Base-by-base conservation (phyloP, 2,329 filamentous ascomycete species). In the Trichoderma endophyticum region DNA sequence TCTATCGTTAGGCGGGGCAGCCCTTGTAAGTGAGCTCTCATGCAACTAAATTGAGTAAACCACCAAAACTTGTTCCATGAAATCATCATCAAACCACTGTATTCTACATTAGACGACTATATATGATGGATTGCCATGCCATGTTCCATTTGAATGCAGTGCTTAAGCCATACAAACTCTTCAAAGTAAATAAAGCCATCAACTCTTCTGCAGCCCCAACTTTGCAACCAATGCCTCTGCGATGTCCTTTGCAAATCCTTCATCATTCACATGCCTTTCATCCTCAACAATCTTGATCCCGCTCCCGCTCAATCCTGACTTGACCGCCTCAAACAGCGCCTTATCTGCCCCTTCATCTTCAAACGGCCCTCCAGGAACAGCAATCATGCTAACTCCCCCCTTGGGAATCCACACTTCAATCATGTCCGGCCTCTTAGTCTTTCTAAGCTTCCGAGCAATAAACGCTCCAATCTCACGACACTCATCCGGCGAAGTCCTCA, bases 401-500 rank as follows among this genome's bases (percentile, higher is more conserved):
- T 78, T 82, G 0, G 91, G 91, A 8, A 93, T 77, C 80, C 90
- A 86, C 0, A 93, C 84, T 74, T 88, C 82, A 1, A 88, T 82
- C 68, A 81, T 77, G 0, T 81, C 77, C 11, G 82, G 82, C 18
- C 81, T 75, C n/a, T 73, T 80, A 0, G 83, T 81, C 0, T 76
- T 76, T 48, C 75, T 83, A 48, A 92, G 79, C 77, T 90, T 90
- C 12, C 78, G 76, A 1, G 83, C 85, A 56, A 93, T 87, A 65
- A 88, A 88, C 1, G 77, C 75, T 1, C 87, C 90, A n/a, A 92
- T 83, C 57, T 82, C 77, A 28, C 71, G 75, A 73, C 86, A 88
- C 76, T 93, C 91, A 2, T 86, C 83, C n/a, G 79, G 76, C 0
- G 83, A 89, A 0, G 91, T 90, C 26, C 91, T 82, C 85, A 93